Percentiles rank a stretch among this genome's conserved stretches.
Evolutionary conservation across 1,139 yeast species (phyloP).

Genomic region (Kodamaea sp.): DNA sequence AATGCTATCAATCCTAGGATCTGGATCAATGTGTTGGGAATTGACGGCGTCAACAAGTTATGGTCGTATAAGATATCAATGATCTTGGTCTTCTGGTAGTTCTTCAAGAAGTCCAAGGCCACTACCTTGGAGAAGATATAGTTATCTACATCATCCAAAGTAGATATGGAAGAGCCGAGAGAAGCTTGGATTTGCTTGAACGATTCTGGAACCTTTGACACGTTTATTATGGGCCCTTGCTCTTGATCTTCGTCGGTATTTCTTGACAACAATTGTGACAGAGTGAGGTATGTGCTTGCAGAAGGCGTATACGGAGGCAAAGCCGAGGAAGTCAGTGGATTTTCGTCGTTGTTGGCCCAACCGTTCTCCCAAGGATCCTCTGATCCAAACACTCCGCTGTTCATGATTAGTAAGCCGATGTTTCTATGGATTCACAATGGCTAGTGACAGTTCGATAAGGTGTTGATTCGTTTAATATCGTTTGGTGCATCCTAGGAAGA

Average conservation of each 20-base stretch:
- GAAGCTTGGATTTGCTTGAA: slow-evolving; percentile 23
- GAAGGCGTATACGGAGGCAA: slow-evolving; percentile 4
- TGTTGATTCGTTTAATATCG: too few relatives aligned
- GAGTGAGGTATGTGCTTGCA: slow-evolving; percentile 21
- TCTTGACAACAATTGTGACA: slow-evolving; percentile 27
- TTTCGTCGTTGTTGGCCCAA: slow-evolving; percentile 29
- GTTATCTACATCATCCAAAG: slow-evolving; percentile 35
- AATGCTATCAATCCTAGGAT: slow-evolving; percentile 42
- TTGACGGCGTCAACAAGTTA: slow-evolving; percentile 33
- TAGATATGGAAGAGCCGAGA: slow-evolving; percentile 20
- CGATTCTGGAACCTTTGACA: slow-evolving; percentile 24
- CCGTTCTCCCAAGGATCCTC: slow-evolving; percentile 49
- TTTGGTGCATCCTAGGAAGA: too few relatives aligned
- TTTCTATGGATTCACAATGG: too few relatives aligned
- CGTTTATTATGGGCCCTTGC: slow-evolving; percentile 7
- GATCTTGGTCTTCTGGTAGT: slow-evolving; percentile 35
- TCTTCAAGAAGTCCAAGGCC: slow-evolving; percentile 28
- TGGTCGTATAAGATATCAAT: slow-evolving; percentile 42
- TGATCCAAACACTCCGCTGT: slow-evolving; percentile 24
- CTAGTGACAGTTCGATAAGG: too few relatives aligned
- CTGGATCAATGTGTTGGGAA: slow-evolving; percentile 32
- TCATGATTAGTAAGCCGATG: too few relatives aligned
- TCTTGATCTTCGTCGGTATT: slow-evolving; percentile 3
- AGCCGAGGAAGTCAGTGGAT: slow-evolving; percentile 5
- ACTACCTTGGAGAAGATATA: slow-evolving; percentile 31